These are phyloP conservation scores for Calocybe gambosa DNA, from an alignment of 1,284 basidiomycete genomes.

Conservation along the genomic window DNA sequence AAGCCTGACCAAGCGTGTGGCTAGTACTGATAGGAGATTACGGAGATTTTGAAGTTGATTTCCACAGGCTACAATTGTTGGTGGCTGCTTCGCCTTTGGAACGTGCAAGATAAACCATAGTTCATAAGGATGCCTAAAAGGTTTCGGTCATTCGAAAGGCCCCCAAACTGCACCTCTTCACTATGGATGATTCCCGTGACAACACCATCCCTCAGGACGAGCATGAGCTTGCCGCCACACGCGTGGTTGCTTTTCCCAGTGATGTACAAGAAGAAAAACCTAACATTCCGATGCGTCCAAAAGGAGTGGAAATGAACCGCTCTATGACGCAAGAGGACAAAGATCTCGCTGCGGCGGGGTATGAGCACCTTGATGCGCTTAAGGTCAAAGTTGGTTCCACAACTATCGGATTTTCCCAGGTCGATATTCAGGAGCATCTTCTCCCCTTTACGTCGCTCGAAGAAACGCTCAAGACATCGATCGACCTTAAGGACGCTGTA, in stretches of 20 bases:
- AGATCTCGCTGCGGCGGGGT: constrained; percentile 61
- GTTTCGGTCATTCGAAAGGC: background rate
- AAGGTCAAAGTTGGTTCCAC: constrained; percentile 32
- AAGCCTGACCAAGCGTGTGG: constrained; percentile 9
- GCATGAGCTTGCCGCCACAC: constrained; percentile 17
- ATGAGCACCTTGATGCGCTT: constrained; percentile 50
- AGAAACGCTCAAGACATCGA: constrained; percentile 38
- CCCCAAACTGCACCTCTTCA: background rate
- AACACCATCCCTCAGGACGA: constrained; percentile 5
- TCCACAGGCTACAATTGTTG: background rate
- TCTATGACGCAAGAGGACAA: constrained; percentile 62
- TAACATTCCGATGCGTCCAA: constrained; percentile 31
- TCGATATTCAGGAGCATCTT: constrained; percentile 53
- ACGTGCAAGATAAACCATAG: background rate
- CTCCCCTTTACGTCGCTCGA: constrained; percentile 38
- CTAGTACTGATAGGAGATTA: constrained; percentile 9
- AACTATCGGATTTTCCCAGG: constrained; percentile 27
- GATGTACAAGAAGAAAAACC: constrained; percentile 39
- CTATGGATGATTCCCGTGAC: constrained; percentile 10
- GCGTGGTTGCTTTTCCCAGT: constrained; percentile 44
- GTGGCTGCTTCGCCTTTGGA: constrained; percentile 1
- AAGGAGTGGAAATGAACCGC: constrained; percentile 51
- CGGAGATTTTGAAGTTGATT: background rate
- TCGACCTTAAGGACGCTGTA: constrained; percentile 48
- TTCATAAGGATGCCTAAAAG: background rate